These are phyloP conservation scores for Naganishia sp. DNA, from an alignment of 1,284 basidiomycete genomes.

Conservation along the genomic window DNA sequence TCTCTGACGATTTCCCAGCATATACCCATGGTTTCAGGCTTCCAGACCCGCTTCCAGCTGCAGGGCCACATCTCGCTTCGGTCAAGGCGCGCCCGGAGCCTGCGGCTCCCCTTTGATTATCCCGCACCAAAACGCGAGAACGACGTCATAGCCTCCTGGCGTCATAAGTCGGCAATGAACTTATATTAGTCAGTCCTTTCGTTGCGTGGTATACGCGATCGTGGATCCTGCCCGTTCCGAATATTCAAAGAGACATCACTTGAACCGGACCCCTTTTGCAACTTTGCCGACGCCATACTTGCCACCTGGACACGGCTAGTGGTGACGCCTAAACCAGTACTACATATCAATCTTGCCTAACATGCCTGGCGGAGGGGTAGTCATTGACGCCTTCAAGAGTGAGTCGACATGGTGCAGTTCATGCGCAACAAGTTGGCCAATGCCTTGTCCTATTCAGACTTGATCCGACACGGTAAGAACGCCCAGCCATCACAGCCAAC, in stretches of 20 bases:
- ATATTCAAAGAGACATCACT: neutral
- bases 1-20: no score
- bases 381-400: constrained; percentile 37
- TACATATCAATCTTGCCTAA: constrained; percentile 8
- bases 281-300: neutral
- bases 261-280: neutral
- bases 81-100: no score
- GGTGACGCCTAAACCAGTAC: neutral
- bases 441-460: constrained; percentile 52
- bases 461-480: constrained; percentile 70
- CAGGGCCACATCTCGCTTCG: no score
- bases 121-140: neutral
- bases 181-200: neutral
- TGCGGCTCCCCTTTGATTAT: neutral
- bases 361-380: constrained; percentile 31
- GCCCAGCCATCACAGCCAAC: constrained; percentile 61
- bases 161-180: neutral
- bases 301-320: neutral
- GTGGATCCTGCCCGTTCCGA: neutral
- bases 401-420: neutral
- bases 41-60: no score
- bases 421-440: constrained; percentile 9
- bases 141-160: neutral
- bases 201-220: neutral
- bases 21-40: no score